A percentile compares a stretch with the other conserved stretches of the same genome.
Evolutionary conservation across 2,329 filamentous ascomycete genomes (phyloP).

Genomic region (Arthrobotrys iridis): DNA sequence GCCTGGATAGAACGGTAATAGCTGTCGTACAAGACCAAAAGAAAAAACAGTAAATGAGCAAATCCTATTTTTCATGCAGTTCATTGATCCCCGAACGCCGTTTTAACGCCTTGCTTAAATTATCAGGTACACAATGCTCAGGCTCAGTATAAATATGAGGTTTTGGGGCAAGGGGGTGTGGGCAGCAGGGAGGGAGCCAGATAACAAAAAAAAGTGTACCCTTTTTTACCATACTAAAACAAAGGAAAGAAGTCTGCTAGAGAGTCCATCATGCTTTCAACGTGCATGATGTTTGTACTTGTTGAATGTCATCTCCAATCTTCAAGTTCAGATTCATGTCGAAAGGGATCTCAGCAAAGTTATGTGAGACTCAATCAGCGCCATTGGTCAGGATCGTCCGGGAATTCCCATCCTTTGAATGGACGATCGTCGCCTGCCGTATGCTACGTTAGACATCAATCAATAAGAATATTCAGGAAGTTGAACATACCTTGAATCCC

Average conservation of each 20-base stretch:
- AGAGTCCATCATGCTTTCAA: too few relatives aligned
- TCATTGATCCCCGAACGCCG: background rate
- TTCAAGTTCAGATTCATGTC: too few relatives aligned
- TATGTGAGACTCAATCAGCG: background rate
- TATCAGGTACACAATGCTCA: background rate
- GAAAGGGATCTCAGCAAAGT: background rate
- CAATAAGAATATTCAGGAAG: background rate
- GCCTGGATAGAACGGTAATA: background rate
- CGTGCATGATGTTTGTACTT: too few relatives aligned
- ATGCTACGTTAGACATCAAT: background rate
- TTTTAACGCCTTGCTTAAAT: background rate
- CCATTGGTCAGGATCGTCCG: background rate
- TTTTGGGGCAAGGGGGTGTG: background rate
- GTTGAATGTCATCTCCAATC: background rate
- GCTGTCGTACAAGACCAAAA: background rate
- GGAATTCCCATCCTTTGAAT: constrained; percentile 44
- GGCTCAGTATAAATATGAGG: background rate
- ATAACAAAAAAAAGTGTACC: too few relatives aligned
- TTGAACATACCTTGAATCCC: constrained; percentile 27
- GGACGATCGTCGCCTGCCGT: constrained; percentile 11
- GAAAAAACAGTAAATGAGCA: background rate
- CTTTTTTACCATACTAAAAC: too few relatives aligned
- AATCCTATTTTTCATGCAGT: background rate
- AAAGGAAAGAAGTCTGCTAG: too few relatives aligned
- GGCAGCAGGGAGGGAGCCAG: too few relatives aligned